These are phyloP conservation scores for Alloteropsis semialata DNA, from an alignment of 176 grass and related monocot species.

Conservation along the genomic window DNA sequence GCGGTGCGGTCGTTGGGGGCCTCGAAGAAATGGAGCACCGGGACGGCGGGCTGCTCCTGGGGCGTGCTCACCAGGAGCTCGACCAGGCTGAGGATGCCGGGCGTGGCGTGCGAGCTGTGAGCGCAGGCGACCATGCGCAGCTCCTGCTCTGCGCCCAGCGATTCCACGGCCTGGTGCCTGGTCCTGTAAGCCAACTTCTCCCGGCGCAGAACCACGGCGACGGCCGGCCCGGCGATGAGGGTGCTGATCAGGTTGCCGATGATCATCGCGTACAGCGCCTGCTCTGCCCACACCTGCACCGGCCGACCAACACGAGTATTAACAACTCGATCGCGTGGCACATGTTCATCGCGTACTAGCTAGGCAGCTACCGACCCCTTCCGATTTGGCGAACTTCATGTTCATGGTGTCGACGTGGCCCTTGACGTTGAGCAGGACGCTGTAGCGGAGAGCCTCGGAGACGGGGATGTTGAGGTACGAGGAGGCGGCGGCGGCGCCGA, in stretches of 20 bases:
- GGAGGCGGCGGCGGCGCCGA: slow-evolving; percentile 29
- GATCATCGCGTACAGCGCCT: slow-evolving; percentile 55
- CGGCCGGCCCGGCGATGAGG: slow-evolving; percentile 28
- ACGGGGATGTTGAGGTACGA: slow-evolving; percentile 37
- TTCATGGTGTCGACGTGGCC: slow-evolving; percentile 59
- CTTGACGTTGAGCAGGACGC: slow-evolving; percentile 48
- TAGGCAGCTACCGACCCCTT: slow-evolving; percentile 13
- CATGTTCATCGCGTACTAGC: too few relatives aligned
- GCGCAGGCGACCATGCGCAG: slow-evolving; percentile 33
- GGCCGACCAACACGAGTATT: not conserved
- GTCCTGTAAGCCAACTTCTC: slow-evolving; percentile 34
- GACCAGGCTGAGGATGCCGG: slow-evolving; percentile 28
- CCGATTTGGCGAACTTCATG: slow-evolving; percentile 51
- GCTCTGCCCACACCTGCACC: slow-evolving; percentile 55
- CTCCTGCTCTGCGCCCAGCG: slow-evolving; percentile 6
- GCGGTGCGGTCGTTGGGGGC: not conserved
- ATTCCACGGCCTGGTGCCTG: slow-evolving; percentile 39
- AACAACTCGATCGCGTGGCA: too few relatives aligned
- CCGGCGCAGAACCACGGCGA: slow-evolving; percentile 16
- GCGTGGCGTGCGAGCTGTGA: slow-evolving; percentile 37
- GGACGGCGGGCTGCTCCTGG: slow-evolving; percentile 28
- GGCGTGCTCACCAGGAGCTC: slow-evolving; percentile 33
- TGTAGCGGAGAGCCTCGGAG: slow-evolving; percentile 44
- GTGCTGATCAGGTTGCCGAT: slow-evolving; percentile 51
- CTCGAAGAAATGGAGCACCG: slow-evolving; percentile 40